Evolutionary conservation across 305 asterid species (phyloP), one percentile per base, ranked within the genome.

Genomic region (Fraxinus floribunda): DNA sequence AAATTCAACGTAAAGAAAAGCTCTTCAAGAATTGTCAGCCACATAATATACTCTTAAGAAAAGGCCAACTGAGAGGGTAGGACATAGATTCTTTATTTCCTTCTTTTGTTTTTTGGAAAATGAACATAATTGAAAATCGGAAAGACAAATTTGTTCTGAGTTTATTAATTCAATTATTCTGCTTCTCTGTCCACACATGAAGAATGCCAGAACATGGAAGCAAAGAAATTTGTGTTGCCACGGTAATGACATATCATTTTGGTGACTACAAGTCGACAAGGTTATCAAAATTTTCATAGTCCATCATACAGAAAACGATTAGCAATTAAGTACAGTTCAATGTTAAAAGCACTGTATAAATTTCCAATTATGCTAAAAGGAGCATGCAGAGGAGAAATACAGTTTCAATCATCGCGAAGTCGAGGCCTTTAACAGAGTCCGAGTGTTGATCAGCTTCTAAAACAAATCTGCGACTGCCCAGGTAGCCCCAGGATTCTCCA

Each of bases 401-500:
- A 97, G 16, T 87, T 80, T 93, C 99, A 87, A 96, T 83, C 89
- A 79, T 84, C 24, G 91, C 79, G 89, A 90, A 80, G 86, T 96
- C 89, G 62, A 96, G 92, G 80, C 95, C 99, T 85, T 87, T 88
- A 82, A 91, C 81, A 84, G 97, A 84, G 80, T 91, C 93, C 7
- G 97, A 91, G 70, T 90, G 93, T 83, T 85, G 92, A 84, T 96
- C 98, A 81, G 90, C 89, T 88, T 94, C 99, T 64, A 88, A 87
- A 87, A 96, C 90, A 81, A 96, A 88, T 91, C 98, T 92, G 79
- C 95, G 89, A 92, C 99, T 96, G 39, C 99, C 99, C 77, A 96
- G 92, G 88, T 93, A 94, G 76, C 99, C 99, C 99, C 99, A 96
- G 78, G 97, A 87, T 89, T 96, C 99, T 81, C 99, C 99, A 68